Base-by-base conservation (phyloP, 2,329 filamentous ascomycete genomes). In the Leptodontidium sp. region DNA sequence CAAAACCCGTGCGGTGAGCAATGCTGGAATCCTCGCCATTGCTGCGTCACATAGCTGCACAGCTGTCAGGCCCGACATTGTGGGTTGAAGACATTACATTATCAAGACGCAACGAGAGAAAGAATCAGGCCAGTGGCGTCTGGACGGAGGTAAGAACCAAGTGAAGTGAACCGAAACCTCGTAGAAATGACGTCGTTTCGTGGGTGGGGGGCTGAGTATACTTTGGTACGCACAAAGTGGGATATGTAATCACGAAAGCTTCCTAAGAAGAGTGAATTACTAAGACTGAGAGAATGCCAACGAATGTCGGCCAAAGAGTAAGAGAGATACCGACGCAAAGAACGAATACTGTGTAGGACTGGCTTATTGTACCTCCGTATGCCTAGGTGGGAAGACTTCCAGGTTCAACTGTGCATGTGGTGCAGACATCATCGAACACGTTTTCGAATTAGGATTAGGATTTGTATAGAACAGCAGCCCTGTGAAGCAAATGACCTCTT, bases 191-290 rank as follows among this genome's bases (percentile, higher is more conserved):
- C 38, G 57, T 59, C 57, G 57, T 45, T 45, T 43, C 15, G 29
- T 21, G 14, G 21, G 35, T 26, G 57, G 38, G 57, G 38, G 57
- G 57, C 57, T 59, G 57, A 59, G 57, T 38, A 15, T n/a, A 26
- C 52, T 29, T 57, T 17, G 29, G 52, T 57, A 47, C 45, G 45
- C 29, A 40, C 35, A 14, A 6, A 38, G 57, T 59, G 26, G 47
- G 52, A 55, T 55, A 32, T 55, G 52, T 55, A 55, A 55, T 55
- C 52, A 47, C 15, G 43, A 47, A n/a, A 47, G 43, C 38, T 40
- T 47, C 29, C 12, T 1, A 15, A 7, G 52, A 55, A 55, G 14
- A 35, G 5, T 17, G 26, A 55, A 55, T 55, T 35, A 55, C 29
- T 55, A 55, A 55, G 52, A 15, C 17, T 32, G 52, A 55, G 21